Evolutionary conservation across 2,329 filamentous ascomycete species (phyloP).

Genomic region (Verticillium nubilum): DNA sequence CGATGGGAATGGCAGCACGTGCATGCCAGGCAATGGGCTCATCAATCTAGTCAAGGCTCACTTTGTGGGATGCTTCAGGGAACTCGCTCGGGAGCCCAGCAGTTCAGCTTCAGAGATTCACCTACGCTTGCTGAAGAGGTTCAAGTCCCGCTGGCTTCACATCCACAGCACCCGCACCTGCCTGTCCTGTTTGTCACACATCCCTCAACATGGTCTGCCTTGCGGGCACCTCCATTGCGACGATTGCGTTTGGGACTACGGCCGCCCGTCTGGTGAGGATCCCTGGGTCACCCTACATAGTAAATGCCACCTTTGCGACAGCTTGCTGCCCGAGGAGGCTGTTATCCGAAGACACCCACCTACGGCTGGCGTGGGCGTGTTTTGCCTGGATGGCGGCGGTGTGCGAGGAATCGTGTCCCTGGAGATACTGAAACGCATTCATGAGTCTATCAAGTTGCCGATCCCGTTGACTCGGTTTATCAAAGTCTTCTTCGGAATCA

Average conservation of each 20-base stretch:
- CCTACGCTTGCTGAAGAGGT: background rate
- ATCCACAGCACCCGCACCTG: background rate
- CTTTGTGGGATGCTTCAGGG: background rate
- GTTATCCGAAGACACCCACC: constrained; percentile 1
- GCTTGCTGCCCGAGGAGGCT: background rate
- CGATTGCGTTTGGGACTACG: background rate
- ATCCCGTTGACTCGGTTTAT: background rate
- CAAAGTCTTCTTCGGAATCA: constrained; percentile 2
- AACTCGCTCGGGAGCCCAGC: background rate
- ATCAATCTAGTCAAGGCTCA: background rate
- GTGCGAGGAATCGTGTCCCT: constrained; percentile 22
- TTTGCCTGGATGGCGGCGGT: constrained; percentile 17
- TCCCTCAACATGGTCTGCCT: background rate
- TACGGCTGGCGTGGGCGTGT: background rate
- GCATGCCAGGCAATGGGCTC: background rate
- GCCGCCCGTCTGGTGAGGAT: background rate
- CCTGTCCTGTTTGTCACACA: background rate
- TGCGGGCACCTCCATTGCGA: background rate
- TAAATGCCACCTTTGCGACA: background rate
- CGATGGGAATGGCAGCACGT: background rate
- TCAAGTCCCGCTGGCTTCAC: background rate
- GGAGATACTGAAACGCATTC: constrained; percentile 19
- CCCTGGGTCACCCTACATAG: background rate
- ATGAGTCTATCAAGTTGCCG: constrained; percentile 12
- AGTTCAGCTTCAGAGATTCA: background rate